Evolutionary conservation across 1,139 yeast genomes (phyloP), one percentile per base, ranked within the genome.

Genomic region (Sugiyamaella sp.): DNA sequence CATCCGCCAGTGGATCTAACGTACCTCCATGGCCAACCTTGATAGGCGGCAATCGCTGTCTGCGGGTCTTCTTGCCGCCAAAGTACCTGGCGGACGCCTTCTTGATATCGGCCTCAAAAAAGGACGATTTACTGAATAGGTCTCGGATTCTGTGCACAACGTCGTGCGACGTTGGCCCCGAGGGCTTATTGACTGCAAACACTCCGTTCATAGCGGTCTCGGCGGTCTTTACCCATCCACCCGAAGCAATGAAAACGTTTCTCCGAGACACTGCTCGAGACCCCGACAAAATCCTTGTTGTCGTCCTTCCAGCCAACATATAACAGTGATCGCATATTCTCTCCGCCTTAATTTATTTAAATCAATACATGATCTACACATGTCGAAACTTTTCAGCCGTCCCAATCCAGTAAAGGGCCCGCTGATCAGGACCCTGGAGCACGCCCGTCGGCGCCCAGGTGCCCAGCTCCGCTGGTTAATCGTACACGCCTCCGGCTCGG

Each of bases 21-120:
- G 99, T 93, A 4, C 99, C 99, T 5, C 99, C 99, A 70, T 95
- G 99, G 1, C 99, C 99, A 74, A 93, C 86, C 66, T 95, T 93
- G 27, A 91, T 81, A 63, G 83, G 84, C 16, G 74, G 68, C 68
- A 72, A 75, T 68, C 72, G 74, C 79, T 73, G 79, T 69, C 70
- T 80, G 70, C 60, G 77, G 77, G 67, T 63, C 79, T 69, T 67
- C 66, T 33, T 16, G 43, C 42, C 49, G 63, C 65, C 25, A 68
- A 60, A 48, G 72, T 67, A 14, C 4, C 22, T 53, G 68, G 73
- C 22, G 20, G 27, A 25, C 5, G 14, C 74, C 29, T 65, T 70
- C 20, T 76, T 74, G 55, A 87, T 70, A 56, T 85, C 86, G 19
- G 71, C 73, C 37, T 80, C 77, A 64, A 88, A 88, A 3, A 80